Conservation (phyloP, 2,329 filamentous ascomycete genomes). For the Periglandula ipomoeae region DNA sequence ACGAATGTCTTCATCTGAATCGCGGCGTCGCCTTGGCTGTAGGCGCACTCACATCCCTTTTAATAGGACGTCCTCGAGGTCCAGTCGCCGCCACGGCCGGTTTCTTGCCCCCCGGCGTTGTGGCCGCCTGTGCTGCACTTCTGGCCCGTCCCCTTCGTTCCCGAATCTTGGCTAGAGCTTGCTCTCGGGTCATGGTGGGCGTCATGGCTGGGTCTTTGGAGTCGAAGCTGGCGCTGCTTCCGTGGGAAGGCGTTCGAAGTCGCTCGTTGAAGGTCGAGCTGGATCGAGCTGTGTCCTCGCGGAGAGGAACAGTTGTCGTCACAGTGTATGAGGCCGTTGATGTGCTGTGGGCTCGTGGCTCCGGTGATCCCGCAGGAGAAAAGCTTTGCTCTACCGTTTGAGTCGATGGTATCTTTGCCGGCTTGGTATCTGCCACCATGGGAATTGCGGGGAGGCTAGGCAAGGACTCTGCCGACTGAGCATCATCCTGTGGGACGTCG, state of each 20-base stretch:
- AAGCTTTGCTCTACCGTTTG: slow-evolving; percentile 7
- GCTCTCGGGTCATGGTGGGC: slow-evolving; percentile 61
- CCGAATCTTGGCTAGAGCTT: slow-evolving; percentile 66
- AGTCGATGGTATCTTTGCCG: not conserved
- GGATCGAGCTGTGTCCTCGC: slow-evolving; percentile 30
- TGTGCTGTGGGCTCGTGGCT: slow-evolving; percentile 32
- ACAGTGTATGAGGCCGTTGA: slow-evolving; percentile 37
- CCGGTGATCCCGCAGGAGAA: slow-evolving; percentile 15
- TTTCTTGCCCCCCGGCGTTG: slow-evolving; percentile 49
- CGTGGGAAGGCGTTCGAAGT: slow-evolving; percentile 34
- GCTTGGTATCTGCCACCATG: slow-evolving; percentile 11
- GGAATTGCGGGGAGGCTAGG: slow-evolving; percentile 32
- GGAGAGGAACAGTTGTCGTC: slow-evolving; percentile 42
- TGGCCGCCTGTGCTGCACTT: slow-evolving; percentile 54
- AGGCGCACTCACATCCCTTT: slow-evolving; percentile 41
- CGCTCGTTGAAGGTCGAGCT: slow-evolving; percentile 35
- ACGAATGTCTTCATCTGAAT: slow-evolving; percentile 2
- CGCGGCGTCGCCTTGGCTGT: slow-evolving; percentile 15
- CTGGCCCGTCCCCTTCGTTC: slow-evolving; percentile 62
- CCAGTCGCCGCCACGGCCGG: slow-evolving; percentile 38
- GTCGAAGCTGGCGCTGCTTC: slow-evolving; percentile 37
- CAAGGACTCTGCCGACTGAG: slow-evolving; percentile 25
- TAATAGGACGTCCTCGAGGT: slow-evolving; percentile 15
- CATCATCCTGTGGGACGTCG: slow-evolving; percentile 40
- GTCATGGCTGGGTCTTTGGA: slow-evolving; percentile 48